Evolutionary conservation across 2,329 filamentous ascomycete species (phyloP).

Genomic region (Colletotrichum sp.): DNA sequence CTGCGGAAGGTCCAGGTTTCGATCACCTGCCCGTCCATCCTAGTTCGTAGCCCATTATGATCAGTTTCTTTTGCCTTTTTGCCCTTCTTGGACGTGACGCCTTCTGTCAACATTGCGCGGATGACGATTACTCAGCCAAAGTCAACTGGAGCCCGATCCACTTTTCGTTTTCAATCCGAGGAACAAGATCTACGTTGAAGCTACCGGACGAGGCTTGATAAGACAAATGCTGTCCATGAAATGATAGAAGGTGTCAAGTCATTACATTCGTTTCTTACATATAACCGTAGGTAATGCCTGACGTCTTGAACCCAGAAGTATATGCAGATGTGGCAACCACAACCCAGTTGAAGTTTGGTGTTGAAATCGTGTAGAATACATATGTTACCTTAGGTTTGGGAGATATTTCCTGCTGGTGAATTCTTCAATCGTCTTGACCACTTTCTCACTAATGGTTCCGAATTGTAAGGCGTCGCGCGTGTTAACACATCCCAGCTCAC

Average conservation of each 20-base stretch:
- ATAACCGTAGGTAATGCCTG: neutral
- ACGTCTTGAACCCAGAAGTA: neutral
- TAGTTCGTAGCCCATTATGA: fast-evolving
- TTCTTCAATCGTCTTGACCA: neutral
- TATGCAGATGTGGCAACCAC: neutral
- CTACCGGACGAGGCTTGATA: neutral
- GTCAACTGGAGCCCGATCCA: neutral
- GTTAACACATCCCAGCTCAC: neutral
- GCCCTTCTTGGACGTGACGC: too few species aligned
- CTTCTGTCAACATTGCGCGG: neutral
- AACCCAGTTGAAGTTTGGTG: neutral
- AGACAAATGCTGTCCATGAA: neutral
- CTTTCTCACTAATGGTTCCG: neutral
- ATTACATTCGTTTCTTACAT: too few species aligned
- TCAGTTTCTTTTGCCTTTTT: neutral
- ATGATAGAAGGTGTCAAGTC: too few species aligned
- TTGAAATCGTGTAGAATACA: neutral
- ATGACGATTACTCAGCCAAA: neutral
- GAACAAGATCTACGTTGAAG: neutral
- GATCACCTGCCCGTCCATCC: slow-evolving; percentile 15
- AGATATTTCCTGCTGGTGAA: neutral
- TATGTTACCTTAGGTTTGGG: neutral
- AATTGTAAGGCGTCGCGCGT: neutral
- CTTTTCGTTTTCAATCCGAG: neutral
- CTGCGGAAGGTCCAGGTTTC: slow-evolving; percentile 20